Evolutionary conservation across 1,284 basidiomycete genomes (phyloP).

Genomic region (Microbotryum saponariae): DNA sequence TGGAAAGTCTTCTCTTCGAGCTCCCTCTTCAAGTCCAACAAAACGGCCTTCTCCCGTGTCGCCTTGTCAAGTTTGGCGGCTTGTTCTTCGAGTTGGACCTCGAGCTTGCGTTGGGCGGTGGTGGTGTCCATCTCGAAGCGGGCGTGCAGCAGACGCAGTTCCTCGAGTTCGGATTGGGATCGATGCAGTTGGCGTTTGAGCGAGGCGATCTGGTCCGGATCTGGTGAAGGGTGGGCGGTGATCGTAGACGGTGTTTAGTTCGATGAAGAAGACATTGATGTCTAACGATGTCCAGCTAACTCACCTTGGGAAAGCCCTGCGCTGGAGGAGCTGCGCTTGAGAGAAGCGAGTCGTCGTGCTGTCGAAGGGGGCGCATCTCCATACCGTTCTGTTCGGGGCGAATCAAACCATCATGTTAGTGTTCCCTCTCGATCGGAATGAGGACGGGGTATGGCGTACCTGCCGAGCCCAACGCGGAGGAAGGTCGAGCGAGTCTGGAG

Average conservation of each 20-base stretch:
- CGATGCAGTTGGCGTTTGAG: slow-evolving; percentile 24
- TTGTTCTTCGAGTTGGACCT: slow-evolving; percentile 15
- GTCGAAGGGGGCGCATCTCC: too few relatives aligned
- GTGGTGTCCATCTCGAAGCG: slow-evolving; percentile 14
- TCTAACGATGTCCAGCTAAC: not conserved
- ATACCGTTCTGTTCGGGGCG: too few relatives aligned
- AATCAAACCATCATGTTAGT: too few relatives aligned
- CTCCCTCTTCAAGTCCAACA: slow-evolving; percentile 30
- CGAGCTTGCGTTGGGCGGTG: slow-evolving; percentile 9
- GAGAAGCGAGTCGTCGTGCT: not conserved
- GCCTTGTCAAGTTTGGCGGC: slow-evolving; percentile 22
- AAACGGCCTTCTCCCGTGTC: slow-evolving; percentile 27
- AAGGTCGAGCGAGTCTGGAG: too few relatives aligned
- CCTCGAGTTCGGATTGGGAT: slow-evolving; percentile 16
- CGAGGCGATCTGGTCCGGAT: slow-evolving; percentile 16
- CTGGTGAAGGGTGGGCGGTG: slow-evolving; percentile 2
- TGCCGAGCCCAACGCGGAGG: too few relatives aligned
- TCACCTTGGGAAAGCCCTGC: slow-evolving; percentile 22
- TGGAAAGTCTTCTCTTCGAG: slow-evolving; percentile 13
- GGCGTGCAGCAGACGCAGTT: slow-evolving; percentile 13
- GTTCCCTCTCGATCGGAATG: too few relatives aligned
- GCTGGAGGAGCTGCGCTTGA: slow-evolving; percentile 17
- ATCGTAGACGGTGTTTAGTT: not conserved
- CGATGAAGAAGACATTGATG: too few relatives aligned
- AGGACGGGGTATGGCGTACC: too few relatives aligned